A percentile compares a stretch with the other conserved stretches of the same genome.
phyloP scores from a whole-genome alignment of 1,139 yeast species.

The Saccharomyces pastorianus region DNA sequence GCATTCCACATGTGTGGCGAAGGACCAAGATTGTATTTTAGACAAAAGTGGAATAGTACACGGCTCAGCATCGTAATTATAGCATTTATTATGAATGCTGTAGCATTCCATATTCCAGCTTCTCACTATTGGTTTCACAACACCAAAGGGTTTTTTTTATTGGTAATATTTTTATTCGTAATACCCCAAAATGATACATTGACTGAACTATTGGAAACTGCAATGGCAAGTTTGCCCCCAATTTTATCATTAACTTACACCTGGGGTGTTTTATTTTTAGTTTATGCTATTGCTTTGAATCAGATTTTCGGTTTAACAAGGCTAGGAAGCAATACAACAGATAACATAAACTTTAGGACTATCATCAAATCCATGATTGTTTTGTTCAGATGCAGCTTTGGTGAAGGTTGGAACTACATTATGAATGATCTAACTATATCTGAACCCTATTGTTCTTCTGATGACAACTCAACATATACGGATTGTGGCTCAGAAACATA shows the following conservation, averaged over 20 bases:
- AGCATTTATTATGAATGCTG: slow-evolving; percentile 34
- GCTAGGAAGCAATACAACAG: slow-evolving; percentile 66
- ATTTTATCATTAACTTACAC: slow-evolving; percentile 67
- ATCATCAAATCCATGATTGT: slow-evolving; percentile 48
- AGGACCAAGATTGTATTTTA: slow-evolving; percentile 45
- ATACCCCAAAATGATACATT: slow-evolving; percentile 73
- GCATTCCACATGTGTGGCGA: slow-evolving; percentile 48
- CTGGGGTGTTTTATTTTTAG: slow-evolving; percentile 76
- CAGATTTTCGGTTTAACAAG: slow-evolving; percentile 86
- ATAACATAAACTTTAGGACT: slow-evolving; percentile 70
- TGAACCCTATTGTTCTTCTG: slow-evolving; percentile 55
- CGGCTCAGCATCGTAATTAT: slow-evolving; percentile 45
- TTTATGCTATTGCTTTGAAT: slow-evolving; percentile 85
- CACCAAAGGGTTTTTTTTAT: slow-evolving; percentile 54
- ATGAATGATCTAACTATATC: slow-evolving; percentile 67
- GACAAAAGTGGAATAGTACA: slow-evolving; percentile 59
- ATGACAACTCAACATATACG: slow-evolving; percentile 37
- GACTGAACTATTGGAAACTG: slow-evolving; percentile 71
- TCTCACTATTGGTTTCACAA: slow-evolving; percentile 31
- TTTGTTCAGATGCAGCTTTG: slow-evolving; percentile 72
- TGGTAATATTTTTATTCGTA: slow-evolving; percentile 54
- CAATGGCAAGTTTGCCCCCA: slow-evolving; percentile 72
- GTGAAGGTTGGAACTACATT: slow-evolving; percentile 92
- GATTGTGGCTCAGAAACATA: slow-evolving; percentile 78
- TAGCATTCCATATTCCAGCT: slow-evolving; percentile 22